Evolutionary conservation across 1,284 basidiomycete genomes (phyloP).

Genomic region (Polyporus tsugae): DNA sequence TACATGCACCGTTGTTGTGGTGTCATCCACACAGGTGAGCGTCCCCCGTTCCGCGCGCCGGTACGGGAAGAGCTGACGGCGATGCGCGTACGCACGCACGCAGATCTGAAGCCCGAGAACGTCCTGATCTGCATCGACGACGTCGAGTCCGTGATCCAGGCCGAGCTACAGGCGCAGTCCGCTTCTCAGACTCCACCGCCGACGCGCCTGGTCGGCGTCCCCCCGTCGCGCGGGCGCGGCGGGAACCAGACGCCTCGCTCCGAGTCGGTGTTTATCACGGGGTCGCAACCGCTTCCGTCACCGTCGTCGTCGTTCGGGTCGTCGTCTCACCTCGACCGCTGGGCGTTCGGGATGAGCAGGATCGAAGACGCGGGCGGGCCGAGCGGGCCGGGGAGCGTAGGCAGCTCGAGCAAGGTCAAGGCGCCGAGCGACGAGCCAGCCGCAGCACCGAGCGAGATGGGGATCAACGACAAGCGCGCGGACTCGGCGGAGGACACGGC

Average conservation of each 20-base stretch:
- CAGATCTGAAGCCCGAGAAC: constrained; percentile 98
- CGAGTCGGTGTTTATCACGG: constrained; percentile 92
- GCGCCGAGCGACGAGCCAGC: constrained; percentile 28
- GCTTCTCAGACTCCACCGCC: constrained; percentile 60
- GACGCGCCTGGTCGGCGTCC: constrained; percentile 91
- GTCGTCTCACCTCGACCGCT: constrained; percentile 88
- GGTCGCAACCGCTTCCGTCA: constrained; percentile 91
- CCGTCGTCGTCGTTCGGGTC: constrained; percentile 77
- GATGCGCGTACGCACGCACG: neutral
- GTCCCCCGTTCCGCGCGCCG: constrained; percentile 31
- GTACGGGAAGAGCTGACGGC: constrained; percentile 3
- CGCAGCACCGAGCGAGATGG: constrained; percentile 13
- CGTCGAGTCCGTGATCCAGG: constrained; percentile 92
- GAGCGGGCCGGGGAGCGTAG: constrained; percentile 40
- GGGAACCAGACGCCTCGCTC: constrained; percentile 96
- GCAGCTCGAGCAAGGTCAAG: constrained; percentile 32
- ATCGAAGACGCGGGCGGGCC: constrained; percentile 53
- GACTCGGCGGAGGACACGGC: constrained; percentile 58
- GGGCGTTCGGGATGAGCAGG: constrained; percentile 92
- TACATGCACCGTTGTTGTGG: constrained; percentile 98
- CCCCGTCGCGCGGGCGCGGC: constrained; percentile 93
- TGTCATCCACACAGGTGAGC: constrained; percentile 87
- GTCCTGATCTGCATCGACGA: constrained; percentile 98
- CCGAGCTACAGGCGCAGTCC: constrained; percentile 75
- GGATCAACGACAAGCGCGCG: constrained; percentile 36